phyloP scores from a whole-genome alignment of 345 rosid genomes.

The Moricandia arvensis region DNA sequence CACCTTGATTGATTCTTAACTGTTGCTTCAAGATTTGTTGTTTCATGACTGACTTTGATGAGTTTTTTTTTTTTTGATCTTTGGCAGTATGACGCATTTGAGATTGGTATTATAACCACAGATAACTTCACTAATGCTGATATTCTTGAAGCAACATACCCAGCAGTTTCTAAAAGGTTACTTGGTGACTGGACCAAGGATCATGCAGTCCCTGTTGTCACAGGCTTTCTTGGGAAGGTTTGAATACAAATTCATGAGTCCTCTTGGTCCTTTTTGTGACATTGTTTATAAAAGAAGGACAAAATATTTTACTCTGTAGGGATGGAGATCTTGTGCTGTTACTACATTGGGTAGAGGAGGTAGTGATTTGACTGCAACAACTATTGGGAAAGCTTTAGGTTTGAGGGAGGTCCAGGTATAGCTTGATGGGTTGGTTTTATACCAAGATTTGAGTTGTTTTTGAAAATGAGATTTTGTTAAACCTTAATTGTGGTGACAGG shows the following conservation, averaged over 20 bases:
- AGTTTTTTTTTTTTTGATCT: not conserved
- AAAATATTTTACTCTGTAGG: not conserved
- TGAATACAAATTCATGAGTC: not conserved
- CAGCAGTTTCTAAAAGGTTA: slow-evolving; percentile 7
- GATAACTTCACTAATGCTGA: slow-evolving; percentile 7
- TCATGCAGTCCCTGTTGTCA: not conserved
- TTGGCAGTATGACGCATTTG: slow-evolving; percentile 2
- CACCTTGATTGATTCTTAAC: not conserved
- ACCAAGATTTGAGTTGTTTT: not conserved
- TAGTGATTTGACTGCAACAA: slow-evolving; percentile 11
- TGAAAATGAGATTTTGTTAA: not conserved
- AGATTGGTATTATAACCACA: slow-evolving; percentile 5
- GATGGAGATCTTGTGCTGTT: slow-evolving; percentile 10
- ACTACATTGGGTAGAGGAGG: slow-evolving; percentile 11
- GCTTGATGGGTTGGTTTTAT: not conserved
- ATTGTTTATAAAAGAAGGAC: not conserved
- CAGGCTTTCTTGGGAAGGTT: slow-evolving; percentile 15
- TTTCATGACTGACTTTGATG: not conserved
- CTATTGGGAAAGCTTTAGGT: slow-evolving; percentile 10
- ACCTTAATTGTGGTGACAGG: not conserved
- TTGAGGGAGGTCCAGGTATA: slow-evolving; percentile 4
- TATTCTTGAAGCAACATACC: slow-evolving; percentile 5
- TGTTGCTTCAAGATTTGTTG: not conserved
- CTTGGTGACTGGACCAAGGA: slow-evolving; percentile 11
- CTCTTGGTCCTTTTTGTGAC: not conserved